Evolutionary conservation across 257 asterid species (phyloP), one percentile per base, ranked within the genome.

Genomic region (Ilex aquifolium): DNA sequence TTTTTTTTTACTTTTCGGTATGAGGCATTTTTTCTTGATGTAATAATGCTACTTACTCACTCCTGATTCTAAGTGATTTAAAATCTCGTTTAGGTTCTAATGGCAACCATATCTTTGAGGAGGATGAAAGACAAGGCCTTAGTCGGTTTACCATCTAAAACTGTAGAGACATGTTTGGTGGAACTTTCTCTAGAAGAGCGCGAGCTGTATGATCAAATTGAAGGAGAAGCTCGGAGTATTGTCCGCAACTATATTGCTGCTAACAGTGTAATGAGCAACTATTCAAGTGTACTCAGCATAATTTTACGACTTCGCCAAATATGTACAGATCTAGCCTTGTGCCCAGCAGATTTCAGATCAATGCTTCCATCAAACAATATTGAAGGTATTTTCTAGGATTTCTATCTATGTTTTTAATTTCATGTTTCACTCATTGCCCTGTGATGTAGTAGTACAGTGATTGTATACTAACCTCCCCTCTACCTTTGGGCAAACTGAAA

Each of bases 241-340:
- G 79, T 88, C 64, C 63, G 67, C 44, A 69, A 64, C 56, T 90
- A 80, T 61, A 70, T 87, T 5, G 67, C 75, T 21, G 73, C 75
- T 51, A 83, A 69, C 17, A 75, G 68, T 69, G 63, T 74, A 4
- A 61, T 69, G 44, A 77, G 62, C 71, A 71, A 78, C 40, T 88
- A 88, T 70, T 79, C 79, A 62, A 83, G 82, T 6, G 82, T 88
- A 32, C 89, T 88, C 13, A 80, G 91, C 82, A 77, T 84, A 72
- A 85, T 90, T 59, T 63, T 88, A 10, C 85, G 96, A 36, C 90
- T 90, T 66, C 95, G 96, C 30, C 96, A 88, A 71, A 74, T 85
- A 56, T 90, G 95, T 81, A 70, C 74, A 2, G 77, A 77, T 78
- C 52, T 71, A 65, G 79, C 80, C 55, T 55, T 78, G 71, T 81